Base-by-base conservation (phyloP, 2,329 filamentous ascomycete species). In the Aspergillus fructus region DNA sequence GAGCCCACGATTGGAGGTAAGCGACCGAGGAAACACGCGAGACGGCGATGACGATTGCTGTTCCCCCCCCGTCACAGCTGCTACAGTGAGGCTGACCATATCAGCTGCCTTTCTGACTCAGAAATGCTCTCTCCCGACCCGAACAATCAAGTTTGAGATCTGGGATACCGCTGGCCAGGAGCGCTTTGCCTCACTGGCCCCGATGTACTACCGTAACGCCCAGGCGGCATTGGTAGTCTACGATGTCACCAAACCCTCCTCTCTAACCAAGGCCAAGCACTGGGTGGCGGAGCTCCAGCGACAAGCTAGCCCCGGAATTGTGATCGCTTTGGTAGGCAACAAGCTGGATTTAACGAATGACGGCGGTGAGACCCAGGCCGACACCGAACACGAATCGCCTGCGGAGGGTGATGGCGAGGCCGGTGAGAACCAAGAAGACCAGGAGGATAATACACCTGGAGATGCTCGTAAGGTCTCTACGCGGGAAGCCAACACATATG, bases 161-260 rank as follows among this genome's bases (percentile, higher is more conserved):
- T 99, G 93, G 93, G 93, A 99, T 81, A 97, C 93, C 15, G 93
- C 94, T 43, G 93, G 93, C 72, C 93, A 99, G 78, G 93, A 99
- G 81, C 91, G 93, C 63, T 99, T 97, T 73, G 93, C 93, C 68
- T 96, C 90, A 51, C 86, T 97, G 60, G 94, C 94, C 52, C 94
- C 93, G 68, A 97, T 97, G 94, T 99, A 99, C 84, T 97, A 97
- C 82, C 92, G 93, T 78, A 97, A 99, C 75, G 94, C 94, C 51
- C 93, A 97, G 80, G 92, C 93, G 63, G 94, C 94, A 13, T 89
- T 99, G 66, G 93, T 99, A 61, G 93, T 97, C 74, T 99, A 97
- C 85, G 93, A 99, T 74, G 88, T 99, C 68, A 99, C 94, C 62
- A 97, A 97, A 78, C 90, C 93, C 43, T 94, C 91, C 49, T 96